A percentile compares a stretch with the other conserved stretches of the same genome.
Conservation (phyloP, 352 stramenopile genomes). For the Plasmopara muralis region DNA sequence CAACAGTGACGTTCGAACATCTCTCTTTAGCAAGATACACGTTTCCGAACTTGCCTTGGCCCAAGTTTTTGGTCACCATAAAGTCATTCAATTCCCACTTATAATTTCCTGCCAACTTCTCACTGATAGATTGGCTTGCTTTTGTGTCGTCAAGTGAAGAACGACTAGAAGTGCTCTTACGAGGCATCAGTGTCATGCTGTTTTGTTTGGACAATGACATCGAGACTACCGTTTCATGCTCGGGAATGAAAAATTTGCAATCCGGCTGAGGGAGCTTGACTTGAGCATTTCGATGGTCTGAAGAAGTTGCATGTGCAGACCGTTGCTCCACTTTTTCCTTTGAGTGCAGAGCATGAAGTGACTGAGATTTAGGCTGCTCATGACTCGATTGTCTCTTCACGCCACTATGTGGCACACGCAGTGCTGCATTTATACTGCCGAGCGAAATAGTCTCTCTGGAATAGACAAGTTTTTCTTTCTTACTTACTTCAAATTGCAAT, state of each 20-base stretch:
- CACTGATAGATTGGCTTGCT: conserved; percentile 29
- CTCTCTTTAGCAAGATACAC: conserved; percentile 79
- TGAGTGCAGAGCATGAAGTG: not conserved
- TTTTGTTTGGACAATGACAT: conserved; percentile 8
- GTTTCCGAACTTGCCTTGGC: conserved; percentile 83
- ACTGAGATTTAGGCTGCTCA: not conserved
- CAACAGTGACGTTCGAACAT: conserved; percentile 52
- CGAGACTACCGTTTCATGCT: conserved; percentile 34
- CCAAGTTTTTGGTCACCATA: conserved; percentile 65
- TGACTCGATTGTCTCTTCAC: conserved; percentile 3
- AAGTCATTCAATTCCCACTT: conserved; percentile 81
- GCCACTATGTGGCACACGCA: conserved; percentile 10
- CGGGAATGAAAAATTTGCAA: conserved; percentile 21
- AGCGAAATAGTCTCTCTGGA: conserved; percentile 23
- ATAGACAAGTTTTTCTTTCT: conserved; percentile 4
- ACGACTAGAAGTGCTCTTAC: conserved; percentile 23
- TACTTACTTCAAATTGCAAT: conserved; percentile 1
- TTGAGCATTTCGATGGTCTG: not conserved
- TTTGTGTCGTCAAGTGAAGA: conserved; percentile 44
- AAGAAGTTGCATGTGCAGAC: not conserved
- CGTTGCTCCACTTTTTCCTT: conserved; percentile 12
- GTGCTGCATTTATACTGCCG: conserved; percentile 13
- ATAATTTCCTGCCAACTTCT: conserved; percentile 39
- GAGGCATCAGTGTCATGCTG: conserved; percentile 7
- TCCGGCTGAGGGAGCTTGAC: conserved; percentile 5